Conservation (phyloP, 208 protist genomes). For the Acanthamoeba sp. region DNA sequence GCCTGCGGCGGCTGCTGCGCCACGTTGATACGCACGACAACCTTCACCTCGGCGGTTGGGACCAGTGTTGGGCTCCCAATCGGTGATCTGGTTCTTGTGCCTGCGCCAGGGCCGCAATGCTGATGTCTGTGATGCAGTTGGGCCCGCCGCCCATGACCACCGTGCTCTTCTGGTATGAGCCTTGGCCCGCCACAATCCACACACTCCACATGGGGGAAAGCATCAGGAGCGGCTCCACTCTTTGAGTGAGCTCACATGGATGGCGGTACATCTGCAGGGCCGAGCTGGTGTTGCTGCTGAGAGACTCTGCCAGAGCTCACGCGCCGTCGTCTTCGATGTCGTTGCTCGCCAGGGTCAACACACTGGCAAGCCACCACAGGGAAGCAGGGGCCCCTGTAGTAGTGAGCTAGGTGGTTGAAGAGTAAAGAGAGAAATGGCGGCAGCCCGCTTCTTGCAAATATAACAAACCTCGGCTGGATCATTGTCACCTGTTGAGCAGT, state of each 20-base stretch:
- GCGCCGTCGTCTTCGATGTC: slow-evolving; percentile 58
- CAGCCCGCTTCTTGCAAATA: no score
- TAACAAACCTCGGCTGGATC: no score
- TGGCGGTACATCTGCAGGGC: slow-evolving; percentile 44
- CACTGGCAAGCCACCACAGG: no score
- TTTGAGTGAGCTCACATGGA: no score
- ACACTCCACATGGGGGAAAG: no score
- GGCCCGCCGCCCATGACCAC: slow-evolving; percentile 33
- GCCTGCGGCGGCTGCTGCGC: no score
- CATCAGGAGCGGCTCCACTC: no score
- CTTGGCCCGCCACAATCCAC: background rate
- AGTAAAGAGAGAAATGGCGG: background rate
- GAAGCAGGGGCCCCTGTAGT: background rate
- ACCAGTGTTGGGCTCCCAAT: no score
- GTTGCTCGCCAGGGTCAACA: slow-evolving; percentile 41
- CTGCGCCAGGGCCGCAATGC: slow-evolving; percentile 13
- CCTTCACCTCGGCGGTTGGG: no score
- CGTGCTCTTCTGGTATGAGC: slow-evolving; percentile 52
- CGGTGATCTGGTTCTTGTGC: slow-evolving; percentile 31
- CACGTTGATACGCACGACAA: no score
- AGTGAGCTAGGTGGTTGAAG: background rate
- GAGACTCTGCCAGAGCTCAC: background rate
- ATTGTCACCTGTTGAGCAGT: no score
- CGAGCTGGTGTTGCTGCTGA: background rate
- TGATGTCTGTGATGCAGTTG: background rate